Base-by-base conservation (phyloP, 2,329 filamentous ascomycete genomes). In the Pseudogymnoascus sp. region DNA sequence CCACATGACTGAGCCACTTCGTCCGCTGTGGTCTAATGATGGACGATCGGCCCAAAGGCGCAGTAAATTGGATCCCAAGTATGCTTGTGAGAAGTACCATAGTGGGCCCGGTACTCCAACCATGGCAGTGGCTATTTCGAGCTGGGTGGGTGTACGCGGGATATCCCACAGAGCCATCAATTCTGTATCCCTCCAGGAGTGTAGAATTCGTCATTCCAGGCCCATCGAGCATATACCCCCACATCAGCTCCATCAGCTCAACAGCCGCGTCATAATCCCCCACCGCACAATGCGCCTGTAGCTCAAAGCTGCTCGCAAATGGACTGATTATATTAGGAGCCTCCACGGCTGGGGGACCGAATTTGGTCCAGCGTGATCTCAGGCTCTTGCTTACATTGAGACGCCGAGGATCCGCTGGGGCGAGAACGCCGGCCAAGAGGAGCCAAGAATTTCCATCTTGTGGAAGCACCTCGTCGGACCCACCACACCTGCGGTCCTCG, bases 281-380 rank as follows among this genome's bases (percentile, higher is more conserved):
- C 8, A 78, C 76, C 3, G 75, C 70, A 51, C 76, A 76, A 67
- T 81, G 77, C 1, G 75, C 77, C 62, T 78, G 76, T 3, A 80
- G 67, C 63, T 80, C 78, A 66, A 79, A 79, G 37, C 73, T 73
- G 5, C 71, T 71, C 62, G 78, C 75, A 68, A 79, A 80, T 0
- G 77, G 77, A 0, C 75, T 77, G 21, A 80, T 72, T 4, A 77
- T 77, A 39, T 72, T 69, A 2, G 69, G 72, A 1, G 75, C 74
- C 66, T 80, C 78, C 0, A 76, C 76, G 1, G 78, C 76, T 3
- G 77, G 78, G 3, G 79, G 77, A n/a, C 80, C 79, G 66, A 77
- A 78, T 3, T 72, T 71, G 4, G 72, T 77, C 79, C 80, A 81
- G 63, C 78, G 75, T 10, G 73, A 67, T 8, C 70, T 70, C 0